phyloP scores from a whole-genome alignment of 2,329 filamentous ascomycete genomes.

The Aspergillus carbonarius region DNA sequence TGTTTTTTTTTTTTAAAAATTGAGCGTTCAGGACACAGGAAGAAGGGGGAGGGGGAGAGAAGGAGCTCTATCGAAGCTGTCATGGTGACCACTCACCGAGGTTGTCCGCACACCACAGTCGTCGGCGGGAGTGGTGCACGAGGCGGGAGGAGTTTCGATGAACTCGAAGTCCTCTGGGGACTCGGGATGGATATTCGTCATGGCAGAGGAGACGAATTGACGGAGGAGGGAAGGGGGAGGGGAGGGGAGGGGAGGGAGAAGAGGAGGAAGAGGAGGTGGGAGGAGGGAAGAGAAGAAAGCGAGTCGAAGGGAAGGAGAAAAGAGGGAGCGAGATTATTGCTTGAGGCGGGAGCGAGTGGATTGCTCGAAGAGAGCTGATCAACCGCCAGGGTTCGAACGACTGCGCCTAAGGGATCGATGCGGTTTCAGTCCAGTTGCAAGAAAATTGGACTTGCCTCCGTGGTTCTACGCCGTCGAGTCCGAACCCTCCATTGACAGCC shows the following conservation, averaged over 20 bases:
- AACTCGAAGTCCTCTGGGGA: slow-evolving; percentile 52
- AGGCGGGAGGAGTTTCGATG: slow-evolving; percentile 61
- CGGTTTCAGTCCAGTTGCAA: too few species aligned
- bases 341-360: background rate
- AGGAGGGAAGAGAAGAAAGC: slow-evolving; percentile 12
- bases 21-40: background rate
- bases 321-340: slow-evolving; percentile 2
- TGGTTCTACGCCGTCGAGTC: background rate
- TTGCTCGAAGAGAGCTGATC: background rate
- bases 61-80: background rate
- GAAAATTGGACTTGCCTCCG: too few species aligned
- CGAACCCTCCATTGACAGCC: too few species aligned
- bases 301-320: slow-evolving; percentile 13
- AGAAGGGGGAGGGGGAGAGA: too few species aligned
- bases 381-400: background rate
- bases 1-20: too few species aligned
- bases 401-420: background rate
- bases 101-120: slow-evolving; percentile 63
- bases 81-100: slow-evolving; percentile 48
- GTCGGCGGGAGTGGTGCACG: slow-evolving; percentile 51
- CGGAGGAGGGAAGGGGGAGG: slow-evolving; percentile 21
- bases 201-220: slow-evolving; percentile 31
- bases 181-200: slow-evolving; percentile 46
- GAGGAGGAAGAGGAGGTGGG: too few species aligned
- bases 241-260: slow-evolving; percentile 19